Base-by-base conservation (phyloP, 768 basidiomycete genomes). In the Pleurotus sapidus region DNA sequence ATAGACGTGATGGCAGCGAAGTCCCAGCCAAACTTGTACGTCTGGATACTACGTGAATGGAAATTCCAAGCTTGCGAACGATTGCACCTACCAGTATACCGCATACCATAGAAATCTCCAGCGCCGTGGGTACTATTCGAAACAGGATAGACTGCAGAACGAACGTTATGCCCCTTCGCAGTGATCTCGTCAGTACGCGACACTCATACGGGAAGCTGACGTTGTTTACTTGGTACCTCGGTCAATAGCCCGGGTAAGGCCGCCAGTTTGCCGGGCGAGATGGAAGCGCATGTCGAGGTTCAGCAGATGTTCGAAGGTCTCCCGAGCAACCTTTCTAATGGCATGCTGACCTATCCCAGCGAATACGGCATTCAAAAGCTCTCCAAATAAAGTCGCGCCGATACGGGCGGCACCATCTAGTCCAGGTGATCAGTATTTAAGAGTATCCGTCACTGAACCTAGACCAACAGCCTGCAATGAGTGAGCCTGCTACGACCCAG, bases 21-120 rank as follows among this genome's bases (percentile, higher is more conserved):
- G 68, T 97, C 89, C 89, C 90, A 94, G 7, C 97, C 97, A 65
- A 97, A 99, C 68, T 98, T 96, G 66, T 92, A 98, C 1, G 93
- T 95, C 95, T 97, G 51, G 39, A 49, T 20, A 24, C 39, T 40
- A 56, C 37, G 27, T 34, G 18, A 60, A 25, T 38, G 46, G 30
- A 24, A 20, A 23, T 23, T 3, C 20, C 47, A 42, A 38, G 14
- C 2, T 0, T 37, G 12, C n/a, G 18, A 38, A 48, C 38, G 38
- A n/a, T 12, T 24, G 7, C 30, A 70, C 89, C 20, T 64, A 95
- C 95, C 72, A 99, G 72, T 59, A 99, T 99, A 49, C 95, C 96
- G 74, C 95, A 98, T 43, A 99, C 97, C 79, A 99, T 87, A 3
- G 88, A 83, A 61, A 98, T 97, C 69, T 98, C 97, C 51, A 99